Percentiles rank a stretch among this genome's conserved stretches.
Conservation (phyloP, 1,284 basidiomycete genomes). For the Xerocomus cyaneibrunnescens region DNA sequence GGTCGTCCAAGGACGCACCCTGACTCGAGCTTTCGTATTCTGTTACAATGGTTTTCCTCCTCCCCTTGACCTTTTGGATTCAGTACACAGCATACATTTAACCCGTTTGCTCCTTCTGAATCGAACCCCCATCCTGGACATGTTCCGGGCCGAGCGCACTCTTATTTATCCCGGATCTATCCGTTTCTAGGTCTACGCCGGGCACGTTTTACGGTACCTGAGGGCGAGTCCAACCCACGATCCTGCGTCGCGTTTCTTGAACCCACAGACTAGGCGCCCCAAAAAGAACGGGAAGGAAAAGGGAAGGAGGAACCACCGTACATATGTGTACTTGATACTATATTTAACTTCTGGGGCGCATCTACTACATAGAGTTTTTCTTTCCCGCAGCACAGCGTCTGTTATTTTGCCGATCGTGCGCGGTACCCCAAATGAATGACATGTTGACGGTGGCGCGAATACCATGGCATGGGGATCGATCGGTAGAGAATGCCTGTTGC, state of each 20-base stretch:
- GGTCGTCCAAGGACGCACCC: constrained; percentile 24
- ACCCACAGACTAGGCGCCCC: constrained; percentile 4
- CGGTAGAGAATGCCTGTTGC: constrained; percentile 3
- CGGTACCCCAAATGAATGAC: too few relatives aligned
- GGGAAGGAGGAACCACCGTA: constrained; percentile 7
- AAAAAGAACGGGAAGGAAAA: neutral
- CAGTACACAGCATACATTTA: constrained; percentile 18
- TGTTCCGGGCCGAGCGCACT: constrained; percentile 7
- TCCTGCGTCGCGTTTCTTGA: constrained; percentile 2
- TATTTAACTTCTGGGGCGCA: constrained; percentile 24
- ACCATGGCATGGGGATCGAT: constrained; percentile 11
- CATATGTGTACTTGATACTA: constrained; percentile 25
- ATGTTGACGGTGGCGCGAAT: neutral
- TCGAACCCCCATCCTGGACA: constrained; percentile 12
- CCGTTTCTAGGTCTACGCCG: constrained; percentile 9
- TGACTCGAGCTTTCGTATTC: constrained; percentile 22
- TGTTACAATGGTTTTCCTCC: constrained; percentile 20
- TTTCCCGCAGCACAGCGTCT: neutral
- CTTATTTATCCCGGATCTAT: constrained; percentile 32
- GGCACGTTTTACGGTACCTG: constrained; percentile 3
- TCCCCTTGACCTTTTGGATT: constrained; percentile 13
- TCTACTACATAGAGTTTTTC: constrained; percentile 19
- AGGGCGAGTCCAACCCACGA: constrained; percentile 1
- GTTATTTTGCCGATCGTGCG: constrained; percentile 1
- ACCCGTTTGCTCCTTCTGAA: constrained; percentile 25